Conservation (phyloP, 257 asterid species). For the Buddleja alternifolia region DNA sequence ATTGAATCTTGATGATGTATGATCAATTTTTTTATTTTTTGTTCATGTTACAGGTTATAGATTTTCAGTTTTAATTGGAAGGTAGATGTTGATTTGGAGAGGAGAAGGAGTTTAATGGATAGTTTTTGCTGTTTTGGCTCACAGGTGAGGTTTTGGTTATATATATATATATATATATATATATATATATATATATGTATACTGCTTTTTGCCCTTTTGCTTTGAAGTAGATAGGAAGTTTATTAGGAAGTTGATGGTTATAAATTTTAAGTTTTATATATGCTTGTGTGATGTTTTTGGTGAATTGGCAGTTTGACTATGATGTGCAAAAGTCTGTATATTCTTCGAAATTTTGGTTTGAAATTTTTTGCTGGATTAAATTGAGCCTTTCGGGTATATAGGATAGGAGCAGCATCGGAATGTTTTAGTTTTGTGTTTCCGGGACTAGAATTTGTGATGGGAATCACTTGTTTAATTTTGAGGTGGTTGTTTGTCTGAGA, state of each 20-base stretch:
- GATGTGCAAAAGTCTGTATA: no score
- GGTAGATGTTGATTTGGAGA: conserved; percentile 59
- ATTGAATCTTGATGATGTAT: conserved; percentile 38
- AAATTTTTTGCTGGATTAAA: conserved; percentile 16
- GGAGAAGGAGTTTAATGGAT: conserved; percentile 60
- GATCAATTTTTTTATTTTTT: conserved; percentile 33
- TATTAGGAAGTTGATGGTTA: background rate
- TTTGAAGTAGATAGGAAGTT: conserved; percentile 21
- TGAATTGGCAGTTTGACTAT: conserved; percentile 17
- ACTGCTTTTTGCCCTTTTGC: conserved; percentile 15
- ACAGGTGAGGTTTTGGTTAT: conserved; percentile 47
- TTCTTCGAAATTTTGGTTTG: background rate
- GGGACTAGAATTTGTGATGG: background rate
- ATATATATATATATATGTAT: background rate
- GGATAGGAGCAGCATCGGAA: no score
- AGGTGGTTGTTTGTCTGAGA: conserved; percentile 19
- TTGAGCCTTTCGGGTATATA: background rate
- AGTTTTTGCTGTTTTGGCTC: conserved; percentile 75
- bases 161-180: no score
- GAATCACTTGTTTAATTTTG: background rate
- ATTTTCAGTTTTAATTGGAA: conserved; percentile 32
- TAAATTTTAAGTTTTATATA: conserved; percentile 1
- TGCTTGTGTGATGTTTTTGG: conserved; percentile 4
- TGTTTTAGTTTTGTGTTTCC: no score
- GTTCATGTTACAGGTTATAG: conserved; percentile 45